Evolutionary conservation across 352 stramenopile genomes (phyloP), one percentile per base, ranked within the genome.

Genomic region (Phytophthora litchii): DNA sequence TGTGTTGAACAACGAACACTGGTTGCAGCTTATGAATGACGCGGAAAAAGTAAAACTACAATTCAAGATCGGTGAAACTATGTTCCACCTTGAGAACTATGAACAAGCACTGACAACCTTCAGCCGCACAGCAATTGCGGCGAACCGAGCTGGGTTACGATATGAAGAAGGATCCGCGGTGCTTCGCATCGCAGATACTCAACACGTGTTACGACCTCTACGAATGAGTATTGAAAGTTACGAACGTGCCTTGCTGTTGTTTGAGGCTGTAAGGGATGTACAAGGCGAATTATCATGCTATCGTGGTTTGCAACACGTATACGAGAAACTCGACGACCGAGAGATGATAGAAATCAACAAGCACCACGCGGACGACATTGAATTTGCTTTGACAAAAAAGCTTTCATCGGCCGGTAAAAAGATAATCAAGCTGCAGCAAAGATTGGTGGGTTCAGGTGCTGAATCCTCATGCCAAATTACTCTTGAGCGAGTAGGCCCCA

Each of bases 401-500:
- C 45, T 92, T 8, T 56, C 42, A 14, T 50, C 56, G 10, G 72
- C 72, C 2, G 60, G 46, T n/a, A 44, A 67, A 7, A 55, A 74
- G 48, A 71, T 92, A 5, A 57, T 74, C 17, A 47, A 65, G 1
- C 61, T 93, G 3, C 77, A 90, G 37, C 58, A 79, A 43, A 66
- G 78, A 13, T 75, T 91, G 2, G 79, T 91, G 2, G 80, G 82
- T 3, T 71, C 79, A 6, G 80, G 80, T 13, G 85, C 80, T 3
- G 70, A 89, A 62, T 81, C 78, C 1, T 83, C 77, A n/a, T 80
- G 71, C 10, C 67, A 85, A 54, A 80, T 91, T 19, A 65, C 60
- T 0, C 58, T 91, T 1, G 85, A 94, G 38, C 75, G 85, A 14
- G 79, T 94, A 1, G 76, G 80, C 29, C 70, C 85, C 0, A 88